These are phyloP conservation scores for Fistulina hepatica DNA, from an alignment of 1,284 basidiomycete species.

Conservation along the genomic window DNA sequence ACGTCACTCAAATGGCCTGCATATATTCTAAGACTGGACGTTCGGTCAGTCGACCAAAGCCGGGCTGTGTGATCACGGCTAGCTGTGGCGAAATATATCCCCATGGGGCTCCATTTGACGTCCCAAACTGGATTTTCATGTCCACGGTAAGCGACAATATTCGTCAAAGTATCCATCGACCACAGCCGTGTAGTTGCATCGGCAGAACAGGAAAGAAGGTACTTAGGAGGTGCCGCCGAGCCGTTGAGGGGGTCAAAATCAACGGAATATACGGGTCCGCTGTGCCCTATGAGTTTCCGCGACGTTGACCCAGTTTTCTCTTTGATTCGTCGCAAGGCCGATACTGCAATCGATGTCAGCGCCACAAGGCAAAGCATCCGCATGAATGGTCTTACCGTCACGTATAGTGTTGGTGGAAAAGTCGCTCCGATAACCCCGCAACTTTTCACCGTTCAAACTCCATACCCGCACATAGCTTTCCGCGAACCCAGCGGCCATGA, in stretches of 20 bases:
- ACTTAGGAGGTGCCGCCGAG: slow-evolving; percentile 75
- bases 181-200: slow-evolving; percentile 89
- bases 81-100: slow-evolving; percentile 96
- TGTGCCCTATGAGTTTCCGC: slow-evolving; percentile 92
- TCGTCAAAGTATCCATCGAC: slow-evolving; percentile 93
- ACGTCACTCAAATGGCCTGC: slow-evolving; percentile 96
- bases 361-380: slow-evolving; percentile 3
- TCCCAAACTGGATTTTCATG: slow-evolving; percentile 99
- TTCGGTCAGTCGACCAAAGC: slow-evolving; percentile 92
- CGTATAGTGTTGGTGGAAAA: slow-evolving; percentile 57
- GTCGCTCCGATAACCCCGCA: slow-evolving; percentile 70
- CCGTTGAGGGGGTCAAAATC: slow-evolving; percentile 90
- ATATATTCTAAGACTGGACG: slow-evolving; percentile 83
- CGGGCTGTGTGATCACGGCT: slow-evolving; percentile 92
- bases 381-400: slow-evolving; percentile 43
- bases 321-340: slow-evolving; percentile 51
- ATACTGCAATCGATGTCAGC: slow-evolving; percentile 28
- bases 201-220: slow-evolving; percentile 88
- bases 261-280: slow-evolving; percentile 91
- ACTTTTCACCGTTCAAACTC: slow-evolving; percentile 88
- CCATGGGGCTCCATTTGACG: slow-evolving; percentile 95
- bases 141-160: slow-evolving; percentile 89
- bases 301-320: slow-evolving; percentile 76
- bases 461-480: slow-evolving; percentile 95
- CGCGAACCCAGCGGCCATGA: slow-evolving; percentile 95